Percentiles rank a stretch among this genome's conserved stretches.
These are phyloP conservation scores for Triangularia setosa DNA, from an alignment of 2,329 filamentous ascomycete species.

Conservation along the genomic window DNA sequence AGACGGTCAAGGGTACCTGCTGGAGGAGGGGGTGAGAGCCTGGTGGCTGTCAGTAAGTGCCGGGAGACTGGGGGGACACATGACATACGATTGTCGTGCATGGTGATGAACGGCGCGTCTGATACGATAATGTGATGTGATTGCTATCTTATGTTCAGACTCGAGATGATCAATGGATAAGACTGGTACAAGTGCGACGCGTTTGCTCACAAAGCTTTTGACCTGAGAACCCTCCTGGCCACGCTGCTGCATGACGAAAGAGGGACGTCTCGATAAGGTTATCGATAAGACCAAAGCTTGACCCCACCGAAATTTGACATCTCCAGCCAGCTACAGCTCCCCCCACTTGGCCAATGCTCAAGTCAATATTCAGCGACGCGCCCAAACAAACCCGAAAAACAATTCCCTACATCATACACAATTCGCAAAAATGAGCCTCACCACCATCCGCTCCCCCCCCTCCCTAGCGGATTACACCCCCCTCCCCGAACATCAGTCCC, in stretches of 20 bases:
- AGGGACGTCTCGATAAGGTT: constrained; percentile 18
- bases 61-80: neutral
- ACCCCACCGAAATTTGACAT: constrained; percentile 20
- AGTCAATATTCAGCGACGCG: constrained; percentile 9
- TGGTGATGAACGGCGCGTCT: constrained; percentile 20
- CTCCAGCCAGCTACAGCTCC: constrained; percentile 6
- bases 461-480: constrained; percentile 56
- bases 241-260: neutral
- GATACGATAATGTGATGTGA: neutral
- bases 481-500: constrained; percentile 65
- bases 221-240: neutral
- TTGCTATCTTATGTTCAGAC: neutral
- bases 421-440: constrained; percentile 39
- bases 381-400: neutral
- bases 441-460: constrained; percentile 56
- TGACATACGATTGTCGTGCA: constrained; percentile 38
- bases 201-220: neutral
- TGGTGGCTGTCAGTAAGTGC: constrained; percentile 32
- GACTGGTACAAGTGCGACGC: neutral
- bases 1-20: constrained; percentile 89
- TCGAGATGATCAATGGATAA: neutral
- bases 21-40: constrained; percentile 82
- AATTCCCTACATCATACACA: neutral
- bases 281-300: constrained; percentile 17
- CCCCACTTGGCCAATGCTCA: constrained; percentile 2